Evolutionary conservation across 352 stramenopile species (phyloP).

Genomic region (Blastocystis sp.): DNA sequence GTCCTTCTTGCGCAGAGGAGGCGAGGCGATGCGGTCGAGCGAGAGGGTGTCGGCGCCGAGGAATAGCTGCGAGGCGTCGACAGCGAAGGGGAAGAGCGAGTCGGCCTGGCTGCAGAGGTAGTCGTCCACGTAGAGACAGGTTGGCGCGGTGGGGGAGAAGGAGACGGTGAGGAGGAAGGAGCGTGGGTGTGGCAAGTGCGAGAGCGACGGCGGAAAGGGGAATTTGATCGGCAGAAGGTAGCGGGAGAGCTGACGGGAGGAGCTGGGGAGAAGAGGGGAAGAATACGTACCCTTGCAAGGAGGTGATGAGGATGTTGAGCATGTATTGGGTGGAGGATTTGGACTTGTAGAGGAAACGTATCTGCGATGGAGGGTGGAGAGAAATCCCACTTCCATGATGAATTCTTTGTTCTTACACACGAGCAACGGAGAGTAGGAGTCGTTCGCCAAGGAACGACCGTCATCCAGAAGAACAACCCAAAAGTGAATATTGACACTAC

Average conservation of each 20-base stretch:
- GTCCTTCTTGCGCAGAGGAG: background rate
- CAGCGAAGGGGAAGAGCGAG: background rate
- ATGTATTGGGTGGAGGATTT: background rate
- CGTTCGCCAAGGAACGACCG: background rate
- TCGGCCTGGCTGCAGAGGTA: background rate
- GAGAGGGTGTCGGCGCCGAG: background rate
- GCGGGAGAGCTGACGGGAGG: background rate
- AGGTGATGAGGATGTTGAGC: background rate
- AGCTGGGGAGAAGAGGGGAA: background rate
- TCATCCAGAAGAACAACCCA: background rate
- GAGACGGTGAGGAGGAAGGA: background rate
- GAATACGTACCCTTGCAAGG: background rate
- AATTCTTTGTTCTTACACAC: background rate
- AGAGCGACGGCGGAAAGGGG: background rate
- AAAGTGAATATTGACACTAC: background rate
- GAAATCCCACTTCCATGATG: background rate
- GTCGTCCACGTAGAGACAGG: slow-evolving; percentile 16
- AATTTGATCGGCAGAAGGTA: slow-evolving; percentile 16
- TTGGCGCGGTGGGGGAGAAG: background rate
- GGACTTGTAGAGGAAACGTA: background rate
- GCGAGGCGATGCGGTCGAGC: background rate
- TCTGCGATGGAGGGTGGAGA: background rate
- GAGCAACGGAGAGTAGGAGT: background rate
- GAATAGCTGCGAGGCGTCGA: background rate
- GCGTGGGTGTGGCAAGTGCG: background rate